These are phyloP conservation scores for Cryptomeria japonica DNA, from an alignment of 75 land plant species.

Conservation along the genomic window DNA sequence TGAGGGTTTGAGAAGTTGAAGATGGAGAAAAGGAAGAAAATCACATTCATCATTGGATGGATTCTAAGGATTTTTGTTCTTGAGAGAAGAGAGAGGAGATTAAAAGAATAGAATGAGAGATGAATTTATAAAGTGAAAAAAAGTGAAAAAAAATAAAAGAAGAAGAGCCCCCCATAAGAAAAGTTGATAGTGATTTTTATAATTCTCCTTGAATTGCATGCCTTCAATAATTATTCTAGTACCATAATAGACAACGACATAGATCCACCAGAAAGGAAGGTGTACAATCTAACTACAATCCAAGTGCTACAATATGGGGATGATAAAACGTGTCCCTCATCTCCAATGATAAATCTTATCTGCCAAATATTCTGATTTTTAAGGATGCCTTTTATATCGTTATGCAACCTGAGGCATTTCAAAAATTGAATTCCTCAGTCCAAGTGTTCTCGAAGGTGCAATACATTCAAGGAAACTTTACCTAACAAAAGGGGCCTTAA, in stretches of 20 bases:
- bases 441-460: neutral
- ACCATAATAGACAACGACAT: neutral
- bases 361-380: neutral
- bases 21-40: too few relatives aligned
- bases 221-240: neutral
- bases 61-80: too few relatives aligned
- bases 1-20: too few relatives aligned
- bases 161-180: too few relatives aligned
- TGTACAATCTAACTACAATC: neutral
- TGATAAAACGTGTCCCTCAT: neutral
- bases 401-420: neutral
- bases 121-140: too few relatives aligned
- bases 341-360: neutral
- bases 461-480: neutral
- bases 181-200: too few relatives aligned
- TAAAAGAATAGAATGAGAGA: too few relatives aligned
- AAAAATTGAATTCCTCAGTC: neutral
- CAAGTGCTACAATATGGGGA: neutral
- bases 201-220: neutral
- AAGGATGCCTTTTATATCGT: neutral
- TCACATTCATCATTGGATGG: too few relatives aligned
- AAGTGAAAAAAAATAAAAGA: too few relatives aligned
- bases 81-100: too few relatives aligned
- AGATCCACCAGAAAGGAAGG: neutral
- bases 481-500: neutral